Percentiles rank a stretch among this genome's conserved stretches.
Conservation (phyloP, 2,329 filamentous ascomycete species). For the Paracoccidioides brasiliensis region DNA sequence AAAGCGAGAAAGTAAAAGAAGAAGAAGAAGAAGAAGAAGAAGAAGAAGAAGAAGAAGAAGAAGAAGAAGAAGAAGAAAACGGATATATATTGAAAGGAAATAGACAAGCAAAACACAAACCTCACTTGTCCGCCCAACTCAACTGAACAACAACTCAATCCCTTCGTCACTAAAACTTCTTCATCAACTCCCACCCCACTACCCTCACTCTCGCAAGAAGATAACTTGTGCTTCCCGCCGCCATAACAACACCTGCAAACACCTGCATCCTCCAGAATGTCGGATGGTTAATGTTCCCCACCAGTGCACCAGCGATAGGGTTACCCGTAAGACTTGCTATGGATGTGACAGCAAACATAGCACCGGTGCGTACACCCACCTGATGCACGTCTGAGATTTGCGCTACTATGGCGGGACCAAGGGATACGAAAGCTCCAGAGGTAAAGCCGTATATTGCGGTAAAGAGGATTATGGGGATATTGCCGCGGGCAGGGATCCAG, state of each 20-base stretch:
- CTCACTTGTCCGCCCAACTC: not conserved
- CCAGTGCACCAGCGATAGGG: constrained; percentile 53
- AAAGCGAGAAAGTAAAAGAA: too few relatives aligned
- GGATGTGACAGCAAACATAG: constrained; percentile 47
- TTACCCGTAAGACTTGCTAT: constrained; percentile 54
- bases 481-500: constrained; percentile 41
- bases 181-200: constrained; percentile 17
- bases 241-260: constrained; percentile 47
- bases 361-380: constrained; percentile 56
- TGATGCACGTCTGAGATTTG: constrained; percentile 58
- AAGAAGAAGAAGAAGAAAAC: not conserved
- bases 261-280: constrained; percentile 49
- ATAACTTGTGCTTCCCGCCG: constrained; percentile 30
- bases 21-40: too few relatives aligned
- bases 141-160: too few relatives aligned
- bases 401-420: constrained; percentile 51
- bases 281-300: constrained; percentile 37
- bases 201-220: constrained; percentile 25
- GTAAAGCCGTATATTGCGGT: constrained; percentile 56
- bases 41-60: not conserved
- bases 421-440: constrained; percentile 51
- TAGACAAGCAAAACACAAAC: not conserved
- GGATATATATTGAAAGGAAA: not conserved
- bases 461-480: constrained; percentile 50
- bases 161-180: constrained; percentile 14